Evolutionary conservation across 2,329 filamentous ascomycete genomes (phyloP).

Genomic region (Cercospora zeina): DNA sequence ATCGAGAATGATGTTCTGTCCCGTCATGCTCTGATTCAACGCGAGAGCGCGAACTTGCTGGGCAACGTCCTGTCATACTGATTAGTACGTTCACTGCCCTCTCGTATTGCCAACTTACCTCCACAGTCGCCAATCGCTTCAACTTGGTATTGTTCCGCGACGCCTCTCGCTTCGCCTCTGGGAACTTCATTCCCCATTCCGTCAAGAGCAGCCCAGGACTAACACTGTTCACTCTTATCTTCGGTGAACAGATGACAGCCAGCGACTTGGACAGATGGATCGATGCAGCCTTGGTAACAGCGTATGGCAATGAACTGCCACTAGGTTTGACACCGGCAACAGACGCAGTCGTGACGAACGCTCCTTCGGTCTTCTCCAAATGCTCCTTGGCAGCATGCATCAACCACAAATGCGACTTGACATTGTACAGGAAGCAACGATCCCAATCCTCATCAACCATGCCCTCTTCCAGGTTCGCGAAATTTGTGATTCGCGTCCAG

Average conservation of each 20-base stretch:
- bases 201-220: constrained; percentile 54
- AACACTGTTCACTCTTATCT: constrained; percentile 61
- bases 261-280: constrained; percentile 59
- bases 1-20: constrained; percentile 56
- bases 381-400: constrained; percentile 57
- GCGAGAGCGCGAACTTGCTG: constrained; percentile 56
- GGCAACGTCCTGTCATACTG: constrained; percentile 50
- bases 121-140: constrained; percentile 56
- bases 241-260: constrained; percentile 55
- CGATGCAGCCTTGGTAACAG: constrained; percentile 43
- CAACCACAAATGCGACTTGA: constrained; percentile 63
- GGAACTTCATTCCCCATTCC: constrained; percentile 53
- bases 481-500: constrained; percentile 38
- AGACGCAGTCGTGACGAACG: constrained; percentile 65
- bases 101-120: constrained; percentile 39
- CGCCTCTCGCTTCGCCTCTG: constrained; percentile 47
- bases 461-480: constrained; percentile 42
- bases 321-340: constrained; percentile 64
- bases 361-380: constrained; percentile 59
- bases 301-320: constrained; percentile 57
- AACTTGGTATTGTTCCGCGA: constrained; percentile 49
- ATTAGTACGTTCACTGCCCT: constrained; percentile 10
- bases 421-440: constrained; percentile 55
- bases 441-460: constrained; percentile 44
- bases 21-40: constrained; percentile 53